These are phyloP conservation scores for Brassica balearica DNA, from an alignment of 441 rosid species.

Conservation along the genomic window DNA sequence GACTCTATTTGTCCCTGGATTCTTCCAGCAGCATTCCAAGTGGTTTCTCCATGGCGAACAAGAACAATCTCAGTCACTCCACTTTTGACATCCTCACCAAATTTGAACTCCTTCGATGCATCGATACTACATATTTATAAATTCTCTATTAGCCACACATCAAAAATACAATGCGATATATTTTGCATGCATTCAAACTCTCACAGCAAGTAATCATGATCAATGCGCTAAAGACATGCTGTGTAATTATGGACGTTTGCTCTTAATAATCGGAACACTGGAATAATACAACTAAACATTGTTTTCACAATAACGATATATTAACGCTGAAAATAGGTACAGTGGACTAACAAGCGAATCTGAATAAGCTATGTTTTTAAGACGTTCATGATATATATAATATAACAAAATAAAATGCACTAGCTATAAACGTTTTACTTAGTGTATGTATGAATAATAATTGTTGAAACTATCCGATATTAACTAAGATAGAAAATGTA, in stretches of 20 bases:
- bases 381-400: background rate
- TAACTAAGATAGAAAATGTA: background rate
- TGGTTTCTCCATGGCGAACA: conserved; percentile 71
- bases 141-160: conserved; percentile 15
- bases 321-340: background rate
- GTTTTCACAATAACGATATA: background rate
- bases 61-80: conserved; percentile 54
- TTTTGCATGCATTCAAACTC: background rate
- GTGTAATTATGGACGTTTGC: background rate
- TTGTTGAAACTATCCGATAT: background rate
- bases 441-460: background rate
- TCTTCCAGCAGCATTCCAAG: conserved; percentile 68
- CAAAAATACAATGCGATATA: background rate
- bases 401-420: background rate
- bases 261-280: too few species aligned
- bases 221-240: background rate
- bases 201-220: conserved; percentile 11
- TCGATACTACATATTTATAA: conserved; percentile 30
- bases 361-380: background rate
- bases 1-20: conserved; percentile 76
- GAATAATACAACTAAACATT: background rate
- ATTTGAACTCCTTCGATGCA: conserved; percentile 36
- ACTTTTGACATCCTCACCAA: conserved; percentile 35
- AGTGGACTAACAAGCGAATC: background rate
- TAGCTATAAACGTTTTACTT: background rate